These are phyloP conservation scores for Pseudozyma sp. DNA, from an alignment of 1,284 basidiomycete genomes.

Conservation along the genomic window DNA sequence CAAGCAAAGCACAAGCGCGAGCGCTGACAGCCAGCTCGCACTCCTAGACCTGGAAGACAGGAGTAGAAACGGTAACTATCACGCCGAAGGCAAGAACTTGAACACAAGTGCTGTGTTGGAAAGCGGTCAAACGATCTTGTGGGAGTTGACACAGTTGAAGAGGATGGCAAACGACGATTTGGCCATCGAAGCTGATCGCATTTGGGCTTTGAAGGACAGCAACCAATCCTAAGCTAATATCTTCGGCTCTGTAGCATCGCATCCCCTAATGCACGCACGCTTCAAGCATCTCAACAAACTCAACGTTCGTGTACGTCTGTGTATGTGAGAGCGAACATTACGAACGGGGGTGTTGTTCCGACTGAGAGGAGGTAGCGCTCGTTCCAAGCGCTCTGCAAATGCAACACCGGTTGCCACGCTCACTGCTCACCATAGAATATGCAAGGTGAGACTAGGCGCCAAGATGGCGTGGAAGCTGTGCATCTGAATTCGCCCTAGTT, in stretches of 20 bases:
- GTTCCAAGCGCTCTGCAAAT: no score
- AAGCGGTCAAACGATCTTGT: constrained; percentile 26
- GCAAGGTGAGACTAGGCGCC: no score
- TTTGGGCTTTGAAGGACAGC: constrained; percentile 32
- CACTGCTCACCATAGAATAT: no score
- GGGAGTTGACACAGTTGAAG: constrained; percentile 22
- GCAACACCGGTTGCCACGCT: no score
- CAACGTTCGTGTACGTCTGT: not conserved
- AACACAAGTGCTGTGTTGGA: constrained; percentile 16
- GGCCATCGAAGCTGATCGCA: not conserved
- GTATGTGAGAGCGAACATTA: not conserved
- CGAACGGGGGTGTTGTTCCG: no score
- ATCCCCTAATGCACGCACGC: not conserved
- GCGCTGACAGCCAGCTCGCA: constrained; percentile 16
- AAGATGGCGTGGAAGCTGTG: no score
- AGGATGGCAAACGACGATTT: constrained; percentile 6
- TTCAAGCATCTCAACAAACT: no score
- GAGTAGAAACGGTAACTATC: constrained; percentile 26
- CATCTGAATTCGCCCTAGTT: no score
- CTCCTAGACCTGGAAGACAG: constrained; percentile 40
- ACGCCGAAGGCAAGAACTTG: constrained; percentile 17
- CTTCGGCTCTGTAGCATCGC: not conserved
- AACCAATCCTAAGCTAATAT: not conserved
- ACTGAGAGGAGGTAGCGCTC: no score
- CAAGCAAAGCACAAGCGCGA: constrained; percentile 14